Conservation (phyloP, 1,139 yeast species). For the Arxiozyma slooffiae region DNA sequence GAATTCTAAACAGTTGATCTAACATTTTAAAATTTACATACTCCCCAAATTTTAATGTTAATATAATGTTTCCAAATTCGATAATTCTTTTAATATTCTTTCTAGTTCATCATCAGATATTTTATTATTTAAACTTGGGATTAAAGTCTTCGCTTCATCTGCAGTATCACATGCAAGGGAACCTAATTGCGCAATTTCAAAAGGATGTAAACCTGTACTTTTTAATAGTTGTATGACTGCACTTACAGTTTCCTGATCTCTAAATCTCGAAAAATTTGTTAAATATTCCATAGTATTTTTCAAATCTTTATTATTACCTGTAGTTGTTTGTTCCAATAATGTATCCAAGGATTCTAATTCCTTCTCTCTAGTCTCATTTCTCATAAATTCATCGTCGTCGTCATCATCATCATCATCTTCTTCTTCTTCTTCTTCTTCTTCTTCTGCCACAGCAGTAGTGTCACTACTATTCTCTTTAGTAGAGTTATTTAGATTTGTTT, state of each 20-base stretch:
- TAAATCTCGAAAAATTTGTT: slow-evolving; percentile 77
- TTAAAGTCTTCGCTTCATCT: slow-evolving; percentile 90
- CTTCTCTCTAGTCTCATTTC: slow-evolving; percentile 31
- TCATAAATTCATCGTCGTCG: slow-evolving; percentile 28
- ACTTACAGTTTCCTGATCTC: slow-evolving; percentile 83
- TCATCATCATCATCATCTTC: slow-evolving; percentile 33
- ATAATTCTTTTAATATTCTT: slow-evolving; percentile 73
- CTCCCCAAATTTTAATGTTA: slow-evolving; percentile 9
- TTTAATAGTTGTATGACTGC: slow-evolving; percentile 84
- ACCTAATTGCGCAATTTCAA: slow-evolving; percentile 91
- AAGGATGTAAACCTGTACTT: slow-evolving; percentile 79
- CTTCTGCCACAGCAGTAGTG: slow-evolving; percentile 9
- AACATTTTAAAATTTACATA: not conserved
- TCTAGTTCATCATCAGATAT: slow-evolving; percentile 83
- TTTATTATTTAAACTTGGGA: slow-evolving; percentile 75
- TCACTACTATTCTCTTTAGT: slow-evolving; percentile 8
- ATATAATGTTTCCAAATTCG: slow-evolving; percentile 48
- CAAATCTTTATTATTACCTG: slow-evolving; percentile 63
- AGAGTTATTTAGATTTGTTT: slow-evolving; percentile 26
- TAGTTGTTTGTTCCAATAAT: slow-evolving; percentile 34
- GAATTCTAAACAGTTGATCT: not conserved
- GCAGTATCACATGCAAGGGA: slow-evolving; percentile 93
- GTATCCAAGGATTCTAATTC: slow-evolving; percentile 29
- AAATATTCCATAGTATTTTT: slow-evolving; percentile 87
- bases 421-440: slow-evolving; percentile 30